phyloP scores from a whole-genome alignment of 2,329 filamentous ascomycete species.

The Nothophaeocryptopus gaeumannii region DNA sequence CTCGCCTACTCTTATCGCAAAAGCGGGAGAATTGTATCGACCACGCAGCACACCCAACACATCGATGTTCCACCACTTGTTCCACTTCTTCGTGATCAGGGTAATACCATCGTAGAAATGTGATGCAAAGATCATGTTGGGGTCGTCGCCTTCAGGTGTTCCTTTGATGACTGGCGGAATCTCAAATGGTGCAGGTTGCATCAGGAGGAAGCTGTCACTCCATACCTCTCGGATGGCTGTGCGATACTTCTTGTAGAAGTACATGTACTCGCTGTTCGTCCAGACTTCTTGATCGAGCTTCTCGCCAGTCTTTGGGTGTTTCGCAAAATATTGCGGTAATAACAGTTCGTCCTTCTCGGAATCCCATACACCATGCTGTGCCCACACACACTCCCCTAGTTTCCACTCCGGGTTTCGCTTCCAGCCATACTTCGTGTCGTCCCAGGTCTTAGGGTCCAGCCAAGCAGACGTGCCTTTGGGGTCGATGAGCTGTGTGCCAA shows the following conservation, averaged over 20 bases:
- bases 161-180: conserved; percentile 85
- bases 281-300: conserved; percentile 78
- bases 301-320: conserved; percentile 70
- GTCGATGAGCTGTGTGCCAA: conserved; percentile 77
- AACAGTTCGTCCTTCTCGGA: conserved; percentile 71
- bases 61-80: conserved; percentile 94
- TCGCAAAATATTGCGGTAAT: conserved; percentile 83
- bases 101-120: conserved; percentile 98
- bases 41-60: conserved; percentile 89
- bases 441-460: conserved; percentile 71
- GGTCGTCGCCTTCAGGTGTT: conserved; percentile 76
- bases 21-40: conserved; percentile 80
- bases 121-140: conserved; percentile 84
- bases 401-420: conserved; percentile 85
- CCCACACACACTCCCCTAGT: conserved; percentile 93
- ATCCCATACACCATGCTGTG: conserved; percentile 95
- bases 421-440: conserved; percentile 87
- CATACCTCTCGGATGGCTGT: conserved; percentile 73
- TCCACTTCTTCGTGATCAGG: conserved; percentile 98
- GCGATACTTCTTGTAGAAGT: conserved; percentile 74
- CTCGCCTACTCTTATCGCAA: conserved; percentile 90
- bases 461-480: conserved; percentile 82
- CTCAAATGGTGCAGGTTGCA: conserved; percentile 88
- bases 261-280: conserved; percentile 87
- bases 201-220: conserved; percentile 78